Base-by-base conservation (phyloP, 83 land plant genomes). In the Picea abies region DNA sequence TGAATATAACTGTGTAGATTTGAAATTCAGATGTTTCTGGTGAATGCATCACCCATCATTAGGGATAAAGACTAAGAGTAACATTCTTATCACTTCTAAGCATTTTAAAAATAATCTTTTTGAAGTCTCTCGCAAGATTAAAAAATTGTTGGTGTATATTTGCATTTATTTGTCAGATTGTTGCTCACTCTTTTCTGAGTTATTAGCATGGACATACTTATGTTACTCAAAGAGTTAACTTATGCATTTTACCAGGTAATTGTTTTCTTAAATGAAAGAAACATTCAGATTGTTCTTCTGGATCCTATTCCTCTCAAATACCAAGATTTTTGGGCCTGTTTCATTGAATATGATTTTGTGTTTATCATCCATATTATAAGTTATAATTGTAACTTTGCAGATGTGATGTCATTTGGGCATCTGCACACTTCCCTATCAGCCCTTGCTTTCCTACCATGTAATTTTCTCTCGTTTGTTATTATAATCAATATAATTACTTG, bases 341-440 rank as follows among this genome's bases (percentile, higher is more conserved):
- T 69, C 73, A 69, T 15, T 69, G 17, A 56, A 11, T 56, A 56
- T 56, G 58, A 0, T 44, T 12, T 56, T 56, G 19, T 26, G 16
- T 29, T 17, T 23, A 44, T 72, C 58, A 12, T 56, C 14, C 3
- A 11, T 12, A 56, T 56, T 56, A 56, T 56, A 12, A 56, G 23
- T 72, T 41, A 49, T 71, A 39, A 71, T 72, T 72, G 76, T 41
- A 72, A 35, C 7, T 69, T 29, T 69, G 44, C 19, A 69, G n/a
- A 29, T 8, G 20, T 17, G 2, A 29, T 35, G 44, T 35, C n/a
- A 12, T 35, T 32, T 32, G 35, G 35, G 35, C 1, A 32, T 32
- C 2, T 32, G 0, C 1, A 32, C 35, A 32, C 35, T 32, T 32
- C 1, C 35, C 35, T 32, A 32, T 32, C 1, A 0, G 1, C 1